Conservation (phyloP, 169 alveolate species). For the Cryptosporidium bovis region DNA sequence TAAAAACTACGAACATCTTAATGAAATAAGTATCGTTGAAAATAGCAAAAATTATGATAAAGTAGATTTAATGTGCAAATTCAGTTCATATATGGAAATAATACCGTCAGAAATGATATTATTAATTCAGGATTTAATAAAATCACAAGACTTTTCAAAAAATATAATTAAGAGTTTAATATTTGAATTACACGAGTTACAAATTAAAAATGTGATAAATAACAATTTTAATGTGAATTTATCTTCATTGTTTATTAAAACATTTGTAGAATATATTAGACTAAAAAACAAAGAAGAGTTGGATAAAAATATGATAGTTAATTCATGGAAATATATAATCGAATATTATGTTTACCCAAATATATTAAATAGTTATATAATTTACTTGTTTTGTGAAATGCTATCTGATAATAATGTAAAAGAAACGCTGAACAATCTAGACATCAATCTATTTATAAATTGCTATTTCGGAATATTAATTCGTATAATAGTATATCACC, state of each 20-base stretch:
- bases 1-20: too few species aligned
- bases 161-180: constrained; percentile 1
- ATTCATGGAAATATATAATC: constrained; percentile 34
- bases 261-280: constrained; percentile 12
- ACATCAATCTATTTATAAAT: constrained; percentile 5
- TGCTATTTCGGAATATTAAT: constrained; percentile 33
- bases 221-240: neutral
- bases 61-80: neutral
- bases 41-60: too few species aligned
- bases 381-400: constrained; percentile 1
- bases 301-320: neutral
- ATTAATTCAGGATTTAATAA: constrained; percentile 19
- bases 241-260: constrained; percentile 11
- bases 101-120: constrained; percentile 38
- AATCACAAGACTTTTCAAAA: neutral
- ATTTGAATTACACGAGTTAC: constrained; percentile 11
- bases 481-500: constrained; percentile 23
- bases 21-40: too few species aligned
- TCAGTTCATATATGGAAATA: constrained; percentile 14
- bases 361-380: constrained; percentile 7
- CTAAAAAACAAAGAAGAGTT: neutral
- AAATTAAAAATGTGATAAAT: neutral
- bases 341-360: neutral
- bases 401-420: neutral
- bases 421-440: neutral